These are phyloP conservation scores for Suillus subalutaceus DNA, from an alignment of 768 basidiomycete species.

Conservation along the genomic window DNA sequence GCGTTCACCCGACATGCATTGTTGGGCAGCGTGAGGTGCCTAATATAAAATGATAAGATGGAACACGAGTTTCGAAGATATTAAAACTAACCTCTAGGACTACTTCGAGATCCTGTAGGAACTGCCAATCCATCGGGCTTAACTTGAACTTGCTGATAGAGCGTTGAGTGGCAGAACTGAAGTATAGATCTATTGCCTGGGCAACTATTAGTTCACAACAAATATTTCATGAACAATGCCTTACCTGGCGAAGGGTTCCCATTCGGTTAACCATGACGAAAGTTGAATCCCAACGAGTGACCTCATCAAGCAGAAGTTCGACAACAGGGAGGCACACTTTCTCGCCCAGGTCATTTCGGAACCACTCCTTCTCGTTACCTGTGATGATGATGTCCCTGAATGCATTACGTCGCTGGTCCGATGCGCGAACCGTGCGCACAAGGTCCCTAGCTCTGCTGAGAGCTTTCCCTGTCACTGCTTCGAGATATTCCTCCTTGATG, in stretches of 20 bases:
- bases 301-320: conserved; percentile 32
- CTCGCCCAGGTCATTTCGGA: background rate
- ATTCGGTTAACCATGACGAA: conserved; percentile 36
- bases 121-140: too few relatives aligned
- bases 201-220: background rate
- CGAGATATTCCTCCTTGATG: background rate
- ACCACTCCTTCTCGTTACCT: conserved; percentile 13
- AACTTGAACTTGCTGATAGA: too few relatives aligned
- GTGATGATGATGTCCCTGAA: conserved; percentile 2
- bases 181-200: too few relatives aligned
- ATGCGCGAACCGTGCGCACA: background rate
- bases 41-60: too few relatives aligned
- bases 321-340: background rate
- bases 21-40: too few relatives aligned
- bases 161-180: too few relatives aligned
- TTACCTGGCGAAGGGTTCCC: conserved; percentile 9
- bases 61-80: too few relatives aligned
- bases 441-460: background rate
- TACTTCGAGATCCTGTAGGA: too few relatives aligned
- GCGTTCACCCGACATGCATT: too few relatives aligned
- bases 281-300: conserved; percentile 42
- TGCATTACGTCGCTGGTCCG: background rate
- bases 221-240: background rate
- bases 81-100: too few relatives aligned
- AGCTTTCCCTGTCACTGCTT: background rate